Percentiles rank a stretch among this genome's conserved stretches.
Conservation (phyloP, 495 filamentous ascomycete genomes). For the Penicillium coffeae region DNA sequence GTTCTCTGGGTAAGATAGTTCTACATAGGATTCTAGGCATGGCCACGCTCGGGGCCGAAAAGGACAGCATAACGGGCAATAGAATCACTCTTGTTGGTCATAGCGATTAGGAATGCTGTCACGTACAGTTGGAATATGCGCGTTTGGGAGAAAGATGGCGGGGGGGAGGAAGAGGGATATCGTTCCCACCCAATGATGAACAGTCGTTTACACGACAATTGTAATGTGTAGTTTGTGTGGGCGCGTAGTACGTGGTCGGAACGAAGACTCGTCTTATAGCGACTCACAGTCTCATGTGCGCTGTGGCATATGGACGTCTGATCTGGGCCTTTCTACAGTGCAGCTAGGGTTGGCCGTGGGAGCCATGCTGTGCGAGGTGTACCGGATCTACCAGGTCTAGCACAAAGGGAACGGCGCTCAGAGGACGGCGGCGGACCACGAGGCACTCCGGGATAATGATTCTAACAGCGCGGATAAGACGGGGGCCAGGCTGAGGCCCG, state of each 20-base stretch:
- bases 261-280: no score
- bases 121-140: slow-evolving; percentile 11
- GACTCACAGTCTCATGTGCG: no score
- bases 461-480: neutral
- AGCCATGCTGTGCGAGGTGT: slow-evolving; percentile 15
- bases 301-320: no score
- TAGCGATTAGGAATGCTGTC: slow-evolving; percentile 21
- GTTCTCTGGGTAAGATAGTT: no score
- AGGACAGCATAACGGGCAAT: no score
- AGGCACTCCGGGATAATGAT: neutral
- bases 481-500: neutral
- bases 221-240: neutral
- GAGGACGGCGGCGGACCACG: neutral
- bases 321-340: no score
- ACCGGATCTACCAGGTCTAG: neutral
- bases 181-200: neutral
- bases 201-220: neutral
- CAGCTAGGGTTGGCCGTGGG: no score
- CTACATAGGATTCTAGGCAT: no score
- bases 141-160: neutral
- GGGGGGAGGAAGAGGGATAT: slow-evolving; percentile 1
- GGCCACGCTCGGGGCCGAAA: no score
- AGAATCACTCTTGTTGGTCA: neutral
- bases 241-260: no score
- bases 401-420: neutral